Evolutionary conservation across 805 yeast genomes (phyloP).

Genomic region (Geotrichum ghanense): DNA sequence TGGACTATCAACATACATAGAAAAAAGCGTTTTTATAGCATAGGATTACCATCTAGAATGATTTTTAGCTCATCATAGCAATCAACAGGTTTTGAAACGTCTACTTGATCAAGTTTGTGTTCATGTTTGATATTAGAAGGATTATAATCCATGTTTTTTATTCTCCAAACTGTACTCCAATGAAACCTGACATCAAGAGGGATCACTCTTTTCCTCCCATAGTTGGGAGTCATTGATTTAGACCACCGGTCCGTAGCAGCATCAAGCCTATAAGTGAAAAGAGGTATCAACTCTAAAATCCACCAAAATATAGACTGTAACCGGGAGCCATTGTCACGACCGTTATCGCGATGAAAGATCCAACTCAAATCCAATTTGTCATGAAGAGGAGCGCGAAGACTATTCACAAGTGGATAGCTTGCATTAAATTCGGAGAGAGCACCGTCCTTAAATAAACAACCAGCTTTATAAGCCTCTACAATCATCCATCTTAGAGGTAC

Average conservation of each 20-base stretch:
- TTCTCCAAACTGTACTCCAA: conserved; percentile 50
- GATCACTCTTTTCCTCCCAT: conserved; percentile 41
- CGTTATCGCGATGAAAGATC: background rate
- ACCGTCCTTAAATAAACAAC: conserved; percentile 35
- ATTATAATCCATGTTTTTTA: background rate
- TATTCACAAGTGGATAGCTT: conserved; percentile 23
- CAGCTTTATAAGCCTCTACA: conserved; percentile 39
- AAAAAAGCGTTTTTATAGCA: background rate
- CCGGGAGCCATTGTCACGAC: background rate
- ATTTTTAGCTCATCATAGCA: background rate
- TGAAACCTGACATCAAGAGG: conserved; percentile 40
- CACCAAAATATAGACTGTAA: conserved; percentile 35
- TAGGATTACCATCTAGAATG: background rate
- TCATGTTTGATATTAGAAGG: background rate
- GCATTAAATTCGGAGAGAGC: conserved; percentile 31
- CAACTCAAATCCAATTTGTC: conserved; percentile 9
- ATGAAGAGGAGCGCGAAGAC: conserved; percentile 10
- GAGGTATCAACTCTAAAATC: conserved; percentile 49
- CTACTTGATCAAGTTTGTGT: background rate
- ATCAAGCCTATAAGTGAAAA: conserved; percentile 38
- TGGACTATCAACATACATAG: too few relatives aligned
- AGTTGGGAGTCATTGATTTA: conserved; percentile 39
- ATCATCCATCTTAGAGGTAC: conserved; percentile 53
- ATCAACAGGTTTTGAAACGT: background rate
- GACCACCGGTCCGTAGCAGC: conserved; percentile 39